A percentile compares a stretch with the other conserved stretches of the same genome.
Conservation (phyloP, 805 yeast genomes). For the Wickerhamiella sergipiensis region DNA sequence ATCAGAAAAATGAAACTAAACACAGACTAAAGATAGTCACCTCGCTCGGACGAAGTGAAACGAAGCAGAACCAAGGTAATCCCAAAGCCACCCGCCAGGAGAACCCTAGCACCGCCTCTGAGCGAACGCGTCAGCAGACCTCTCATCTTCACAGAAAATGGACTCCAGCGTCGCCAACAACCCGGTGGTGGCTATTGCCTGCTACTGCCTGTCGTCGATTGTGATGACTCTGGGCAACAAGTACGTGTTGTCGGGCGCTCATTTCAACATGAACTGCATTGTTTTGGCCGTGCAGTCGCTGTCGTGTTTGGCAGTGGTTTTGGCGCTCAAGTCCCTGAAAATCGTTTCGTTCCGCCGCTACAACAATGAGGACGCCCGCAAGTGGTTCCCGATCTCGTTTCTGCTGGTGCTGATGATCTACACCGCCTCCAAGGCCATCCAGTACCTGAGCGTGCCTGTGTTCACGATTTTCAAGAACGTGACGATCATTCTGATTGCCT, state of each 20-base stretch:
- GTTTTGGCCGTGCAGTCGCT: constrained; percentile 77
- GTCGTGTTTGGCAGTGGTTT: constrained; percentile 67
- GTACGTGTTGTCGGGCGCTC: constrained; percentile 72
- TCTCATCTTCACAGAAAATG: not conserved
- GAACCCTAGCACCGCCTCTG: not conserved
- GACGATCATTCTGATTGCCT: constrained; percentile 91
- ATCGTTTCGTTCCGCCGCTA: constrained; percentile 77
- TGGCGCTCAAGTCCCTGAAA: constrained; percentile 57
- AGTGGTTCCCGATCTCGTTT: constrained; percentile 87
- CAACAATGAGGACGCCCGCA: constrained; percentile 77
- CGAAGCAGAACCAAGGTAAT: too few relatives aligned
- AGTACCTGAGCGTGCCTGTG: constrained; percentile 82
- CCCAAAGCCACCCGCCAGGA: too few relatives aligned
- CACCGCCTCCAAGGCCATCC: constrained; percentile 90
- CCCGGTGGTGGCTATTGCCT: constrained; percentile 25
- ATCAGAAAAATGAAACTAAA: too few relatives aligned
- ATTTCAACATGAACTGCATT: constrained; percentile 74
- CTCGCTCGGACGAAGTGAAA: too few relatives aligned
- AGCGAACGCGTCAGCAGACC: not conserved
- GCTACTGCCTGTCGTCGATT: constrained; percentile 85
- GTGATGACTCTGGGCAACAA: constrained; percentile 96
- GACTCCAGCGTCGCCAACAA: constrained; percentile 19
- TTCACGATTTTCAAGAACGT: constrained; percentile 96
- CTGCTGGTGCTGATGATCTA: constrained; percentile 87
- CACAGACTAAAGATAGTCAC: too few relatives aligned